Evolutionary conservation across 2,329 filamentous ascomycete species (phyloP).

Genomic region (Penicillium sclerotigenum): DNA sequence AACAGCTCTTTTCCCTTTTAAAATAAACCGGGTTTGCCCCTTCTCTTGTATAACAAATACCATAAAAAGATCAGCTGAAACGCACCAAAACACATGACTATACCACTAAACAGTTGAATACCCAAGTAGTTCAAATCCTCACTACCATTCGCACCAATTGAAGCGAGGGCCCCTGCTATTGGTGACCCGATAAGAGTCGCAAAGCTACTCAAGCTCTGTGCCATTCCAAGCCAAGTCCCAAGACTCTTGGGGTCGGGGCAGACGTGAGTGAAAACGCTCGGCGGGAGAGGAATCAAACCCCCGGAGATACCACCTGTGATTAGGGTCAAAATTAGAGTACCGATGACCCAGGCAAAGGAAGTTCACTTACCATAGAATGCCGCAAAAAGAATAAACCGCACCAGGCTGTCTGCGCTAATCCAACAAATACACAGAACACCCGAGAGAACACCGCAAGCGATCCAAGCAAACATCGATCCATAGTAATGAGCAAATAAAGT

Average conservation of each 20-base stretch:
- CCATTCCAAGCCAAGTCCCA: constrained; percentile 51
- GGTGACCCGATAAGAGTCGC: constrained; percentile 49
- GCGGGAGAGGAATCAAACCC: constrained; percentile 61
- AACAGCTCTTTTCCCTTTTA: not conserved
- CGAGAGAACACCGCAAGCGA: constrained; percentile 43
- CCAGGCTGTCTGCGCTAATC: constrained; percentile 50
- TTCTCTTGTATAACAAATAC: constrained; percentile 17
- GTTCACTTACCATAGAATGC: constrained; percentile 50
- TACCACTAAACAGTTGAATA: constrained; percentile 47
- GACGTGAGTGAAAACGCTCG: constrained; percentile 54
- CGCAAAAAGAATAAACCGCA: constrained; percentile 57
- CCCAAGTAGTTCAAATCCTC: constrained; percentile 37
- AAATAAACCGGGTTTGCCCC: constrained; percentile 20
- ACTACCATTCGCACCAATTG: constrained; percentile 29
- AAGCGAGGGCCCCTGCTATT: constrained; percentile 48
- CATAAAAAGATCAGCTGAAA: constrained; percentile 27
- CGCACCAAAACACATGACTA: constrained; percentile 40
- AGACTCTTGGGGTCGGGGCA: constrained; percentile 46
- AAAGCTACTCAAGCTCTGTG: constrained; percentile 49
- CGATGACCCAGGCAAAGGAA: not conserved
- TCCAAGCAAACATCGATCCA: constrained; percentile 57
- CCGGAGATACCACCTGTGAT: constrained; percentile 52
- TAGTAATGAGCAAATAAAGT: constrained; percentile 53
- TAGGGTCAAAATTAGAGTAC: not conserved
- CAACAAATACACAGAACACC: constrained; percentile 49